Evolutionary conservation across 2,329 filamentous ascomycete species (phyloP).

Genomic region (Westerdykella sp.): DNA sequence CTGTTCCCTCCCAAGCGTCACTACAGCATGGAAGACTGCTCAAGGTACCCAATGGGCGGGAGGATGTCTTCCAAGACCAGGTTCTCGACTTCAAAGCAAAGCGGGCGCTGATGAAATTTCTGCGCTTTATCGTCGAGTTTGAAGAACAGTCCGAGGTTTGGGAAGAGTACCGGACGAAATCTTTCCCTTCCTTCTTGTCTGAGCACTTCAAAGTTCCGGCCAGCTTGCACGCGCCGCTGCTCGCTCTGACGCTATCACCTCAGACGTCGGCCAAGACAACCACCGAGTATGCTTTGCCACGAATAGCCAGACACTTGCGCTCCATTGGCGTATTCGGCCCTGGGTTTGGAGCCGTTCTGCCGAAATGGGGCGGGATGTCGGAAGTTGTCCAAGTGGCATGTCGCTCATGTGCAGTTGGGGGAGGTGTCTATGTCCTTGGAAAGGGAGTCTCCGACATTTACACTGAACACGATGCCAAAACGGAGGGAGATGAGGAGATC

Average conservation of each 20-base stretch:
- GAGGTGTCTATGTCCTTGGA: slow-evolving; percentile 80
- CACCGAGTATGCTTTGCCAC: slow-evolving; percentile 63
- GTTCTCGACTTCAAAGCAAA: slow-evolving; percentile 74
- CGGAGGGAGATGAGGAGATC: slow-evolving; percentile 14
- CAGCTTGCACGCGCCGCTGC: slow-evolving; percentile 58
- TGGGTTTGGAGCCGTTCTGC: slow-evolving; percentile 81
- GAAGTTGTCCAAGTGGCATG: slow-evolving; percentile 90
- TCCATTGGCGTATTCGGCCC: slow-evolving; percentile 85
- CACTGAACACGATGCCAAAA: slow-evolving; percentile 2
- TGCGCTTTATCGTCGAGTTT: slow-evolving; percentile 76
- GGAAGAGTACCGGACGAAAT: slow-evolving; percentile 50
- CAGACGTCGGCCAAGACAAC: slow-evolving; percentile 49
- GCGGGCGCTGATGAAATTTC: slow-evolving; percentile 83
- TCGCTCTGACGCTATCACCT: slow-evolving; percentile 70
- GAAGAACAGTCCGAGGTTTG: slow-evolving; percentile 56
- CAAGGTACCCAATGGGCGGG: slow-evolving; percentile 79
- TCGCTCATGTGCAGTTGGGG: slow-evolving; percentile 83
- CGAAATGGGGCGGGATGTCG: slow-evolving; percentile 86
- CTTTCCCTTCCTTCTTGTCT: slow-evolving; percentile 55
- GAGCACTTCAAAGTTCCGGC: slow-evolving; percentile 51
- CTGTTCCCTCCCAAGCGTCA: slow-evolving; percentile 4
- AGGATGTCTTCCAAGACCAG: slow-evolving; percentile 81
- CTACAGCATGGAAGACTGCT: slow-evolving; percentile 42
- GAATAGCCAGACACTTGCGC: slow-evolving; percentile 70
- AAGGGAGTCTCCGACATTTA: slow-evolving; percentile 49